Evolutionary conservation across 1,284 basidiomycete genomes (phyloP).

Genomic region (Chondrostereum purpureum): DNA sequence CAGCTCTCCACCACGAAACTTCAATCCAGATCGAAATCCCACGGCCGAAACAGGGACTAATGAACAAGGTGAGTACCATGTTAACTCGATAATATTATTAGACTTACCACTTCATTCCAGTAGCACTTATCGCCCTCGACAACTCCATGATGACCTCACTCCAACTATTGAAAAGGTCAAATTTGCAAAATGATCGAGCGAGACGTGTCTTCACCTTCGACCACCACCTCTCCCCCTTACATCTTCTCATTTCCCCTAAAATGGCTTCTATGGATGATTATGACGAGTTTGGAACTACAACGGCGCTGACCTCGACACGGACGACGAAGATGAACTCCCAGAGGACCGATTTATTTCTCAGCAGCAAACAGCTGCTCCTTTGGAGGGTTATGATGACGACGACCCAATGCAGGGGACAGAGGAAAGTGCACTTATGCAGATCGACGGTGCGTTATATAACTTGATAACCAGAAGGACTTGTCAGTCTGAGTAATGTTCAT

Average conservation of each 20-base stretch:
- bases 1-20: no score
- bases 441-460: slow-evolving; percentile 59
- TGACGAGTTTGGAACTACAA: slow-evolving; percentile 93
- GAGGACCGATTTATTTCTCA: slow-evolving; percentile 39
- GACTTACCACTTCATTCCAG: no score
- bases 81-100: no score
- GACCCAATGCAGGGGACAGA: slow-evolving; percentile 49
- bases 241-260: no score
- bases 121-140: no score
- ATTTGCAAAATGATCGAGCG: slow-evolving; percentile 12
- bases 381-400: slow-evolving; percentile 76
- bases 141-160: no score
- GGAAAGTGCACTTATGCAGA: slow-evolving; percentile 67
- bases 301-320: slow-evolving; percentile 87
- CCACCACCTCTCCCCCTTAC: slow-evolving; percentile 3
- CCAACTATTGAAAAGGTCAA: slow-evolving; percentile 30
- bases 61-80: no score
- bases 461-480: slow-evolving; percentile 8
- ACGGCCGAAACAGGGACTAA: no score
- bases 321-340: slow-evolving; percentile 65
- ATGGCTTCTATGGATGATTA: slow-evolving; percentile 85
- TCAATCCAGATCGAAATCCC: no score
- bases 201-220: slow-evolving; percentile 11
- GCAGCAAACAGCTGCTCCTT: slow-evolving; percentile 35
- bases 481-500: neutral